Conservation (phyloP, 2,329 filamentous ascomycete species). For the Colletotrichum sp. region DNA sequence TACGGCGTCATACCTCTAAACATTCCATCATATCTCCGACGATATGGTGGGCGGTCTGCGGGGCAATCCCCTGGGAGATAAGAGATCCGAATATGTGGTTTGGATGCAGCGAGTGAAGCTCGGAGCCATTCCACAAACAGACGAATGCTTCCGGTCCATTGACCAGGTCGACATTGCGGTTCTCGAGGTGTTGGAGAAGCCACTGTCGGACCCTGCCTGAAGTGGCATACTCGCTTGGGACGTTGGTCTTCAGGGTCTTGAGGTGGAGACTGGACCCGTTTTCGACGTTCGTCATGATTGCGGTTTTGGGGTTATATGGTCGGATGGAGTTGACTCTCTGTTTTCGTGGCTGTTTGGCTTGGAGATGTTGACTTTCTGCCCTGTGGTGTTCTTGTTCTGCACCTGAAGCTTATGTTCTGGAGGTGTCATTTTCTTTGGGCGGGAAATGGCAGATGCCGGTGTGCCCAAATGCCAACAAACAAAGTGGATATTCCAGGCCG, state of each 20-base stretch:
- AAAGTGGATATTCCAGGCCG: neutral
- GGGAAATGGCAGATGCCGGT: neutral
- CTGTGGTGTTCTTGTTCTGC: neutral
- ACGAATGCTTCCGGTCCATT: neutral
- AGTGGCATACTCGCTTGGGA: neutral
- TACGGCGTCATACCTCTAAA: neutral
- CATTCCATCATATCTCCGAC: constrained; percentile 5
- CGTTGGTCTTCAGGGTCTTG: neutral
- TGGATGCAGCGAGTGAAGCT: neutral
- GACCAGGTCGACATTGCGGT: neutral
- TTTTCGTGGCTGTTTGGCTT: neutral
- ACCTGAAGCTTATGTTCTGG: neutral
- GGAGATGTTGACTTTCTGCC: neutral
- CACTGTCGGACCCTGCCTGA: neutral
- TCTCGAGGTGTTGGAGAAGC: neutral
- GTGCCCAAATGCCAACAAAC: neutral
- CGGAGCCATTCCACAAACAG: neutral
- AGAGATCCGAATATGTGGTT: neutral
- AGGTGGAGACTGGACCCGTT: neutral
- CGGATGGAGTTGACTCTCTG: neutral
- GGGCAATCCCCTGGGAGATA: neutral
- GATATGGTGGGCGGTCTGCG: neutral
- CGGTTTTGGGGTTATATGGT: neutral
- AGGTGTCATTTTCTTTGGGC: neutral
- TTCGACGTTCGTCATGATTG: neutral